phyloP scores from a whole-genome alignment of 2,329 filamentous ascomycete species.

The Ilyonectria robusta region DNA sequence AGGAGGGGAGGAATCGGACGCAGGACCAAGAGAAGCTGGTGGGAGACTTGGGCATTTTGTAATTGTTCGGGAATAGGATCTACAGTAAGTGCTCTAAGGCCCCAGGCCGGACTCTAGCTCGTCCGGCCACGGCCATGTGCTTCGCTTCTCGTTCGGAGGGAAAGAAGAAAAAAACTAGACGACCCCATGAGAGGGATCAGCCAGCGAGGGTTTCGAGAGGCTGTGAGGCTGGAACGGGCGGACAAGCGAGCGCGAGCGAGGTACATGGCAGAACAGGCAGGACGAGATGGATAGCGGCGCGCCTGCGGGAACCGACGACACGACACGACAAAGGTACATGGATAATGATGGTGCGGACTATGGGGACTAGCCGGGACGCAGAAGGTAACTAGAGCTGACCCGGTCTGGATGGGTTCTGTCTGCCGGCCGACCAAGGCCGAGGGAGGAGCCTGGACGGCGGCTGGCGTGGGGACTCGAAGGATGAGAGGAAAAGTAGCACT shows the following conservation, averaged over 20 bases:
- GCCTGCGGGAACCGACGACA: constrained; percentile 35
- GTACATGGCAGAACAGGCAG: constrained; percentile 30
- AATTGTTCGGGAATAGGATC: constrained; percentile 42
- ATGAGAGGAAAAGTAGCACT: constrained; percentile 19
- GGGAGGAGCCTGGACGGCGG: constrained; percentile 17
- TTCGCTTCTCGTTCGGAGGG: constrained; percentile 9
- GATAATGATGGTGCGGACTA: constrained; percentile 23
- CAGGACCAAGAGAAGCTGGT: constrained; percentile 33
- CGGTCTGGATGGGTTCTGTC: constrained; percentile 24
- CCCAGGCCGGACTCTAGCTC: background rate
- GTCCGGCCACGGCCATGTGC: constrained; percentile 12
- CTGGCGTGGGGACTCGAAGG: constrained; percentile 20
- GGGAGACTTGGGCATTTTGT: constrained; percentile 46
- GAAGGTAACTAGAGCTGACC: constrained; percentile 20
- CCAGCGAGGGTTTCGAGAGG: constrained; percentile 21
- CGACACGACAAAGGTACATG: constrained; percentile 22
- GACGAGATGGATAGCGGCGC: constrained; percentile 30
- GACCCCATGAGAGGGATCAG: constrained; percentile 36
- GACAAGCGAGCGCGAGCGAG: constrained; percentile 33
- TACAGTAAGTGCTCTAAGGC: constrained; percentile 31
- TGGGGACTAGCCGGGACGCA: constrained; percentile 23
- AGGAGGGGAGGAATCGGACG: constrained; percentile 34
- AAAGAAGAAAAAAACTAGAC: constrained; percentile 32
- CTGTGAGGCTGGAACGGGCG: constrained; percentile 37
- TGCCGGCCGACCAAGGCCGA: constrained; percentile 26